Evolutionary conservation across 139 green algal species (phyloP).

Genomic region (Zygnema cylindricum): DNA sequence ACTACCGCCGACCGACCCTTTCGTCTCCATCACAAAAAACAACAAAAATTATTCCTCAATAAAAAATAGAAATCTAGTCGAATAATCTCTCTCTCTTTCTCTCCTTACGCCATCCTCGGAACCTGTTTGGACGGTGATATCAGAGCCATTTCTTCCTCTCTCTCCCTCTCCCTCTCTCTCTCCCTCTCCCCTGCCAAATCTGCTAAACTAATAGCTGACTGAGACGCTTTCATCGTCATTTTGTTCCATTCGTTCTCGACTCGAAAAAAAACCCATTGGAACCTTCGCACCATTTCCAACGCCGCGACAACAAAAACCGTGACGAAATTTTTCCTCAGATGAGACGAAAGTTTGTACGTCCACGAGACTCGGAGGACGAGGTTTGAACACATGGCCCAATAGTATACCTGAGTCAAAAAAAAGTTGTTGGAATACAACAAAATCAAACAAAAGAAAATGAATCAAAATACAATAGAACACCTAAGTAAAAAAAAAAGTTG

Average conservation of each 20-base stretch:
- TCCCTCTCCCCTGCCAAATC: background rate
- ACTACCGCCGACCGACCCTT: background rate
- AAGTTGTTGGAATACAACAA: too few species aligned
- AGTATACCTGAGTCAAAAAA: slow-evolving; percentile 68
- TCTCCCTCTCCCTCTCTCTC: background rate
- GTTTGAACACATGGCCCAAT: slow-evolving; percentile 79
- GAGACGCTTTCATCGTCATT: slow-evolving; percentile 33
- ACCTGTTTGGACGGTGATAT: background rate
- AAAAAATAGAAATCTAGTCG: too few species aligned
- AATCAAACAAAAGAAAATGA: too few species aligned
- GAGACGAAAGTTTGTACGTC: slow-evolving; percentile 86
- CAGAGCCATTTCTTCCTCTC: slow-evolving; percentile 44
- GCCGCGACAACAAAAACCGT: slow-evolving; percentile 68
- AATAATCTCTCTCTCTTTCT: too few species aligned
- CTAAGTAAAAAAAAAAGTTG: background rate
- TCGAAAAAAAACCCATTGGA: slow-evolving; percentile 88
- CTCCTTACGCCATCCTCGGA: background rate
- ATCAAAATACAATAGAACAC: background rate
- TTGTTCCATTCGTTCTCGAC: slow-evolving; percentile 74
- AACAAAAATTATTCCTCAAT: too few species aligned
- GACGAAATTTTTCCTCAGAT: slow-evolving; percentile 71
- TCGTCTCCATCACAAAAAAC: too few species aligned
- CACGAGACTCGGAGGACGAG: slow-evolving; percentile 81
- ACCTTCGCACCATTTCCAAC: slow-evolving; percentile 74
- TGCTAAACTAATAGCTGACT: background rate